Base-by-base conservation (phyloP, 1,139 yeast species). In the Petasospora fabianii region DNA sequence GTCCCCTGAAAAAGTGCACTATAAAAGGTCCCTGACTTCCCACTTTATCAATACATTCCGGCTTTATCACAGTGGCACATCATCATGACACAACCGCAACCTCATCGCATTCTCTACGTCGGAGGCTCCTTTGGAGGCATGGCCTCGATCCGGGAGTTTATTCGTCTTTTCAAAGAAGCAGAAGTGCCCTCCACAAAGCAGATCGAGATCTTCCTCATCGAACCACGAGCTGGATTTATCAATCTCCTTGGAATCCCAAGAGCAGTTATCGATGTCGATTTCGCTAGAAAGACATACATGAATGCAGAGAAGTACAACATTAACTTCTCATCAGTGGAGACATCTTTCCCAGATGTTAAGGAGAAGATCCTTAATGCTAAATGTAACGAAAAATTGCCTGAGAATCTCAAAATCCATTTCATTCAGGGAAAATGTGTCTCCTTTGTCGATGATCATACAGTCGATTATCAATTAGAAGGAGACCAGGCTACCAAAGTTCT, bases 91-190 rank as follows among this genome's bases (percentile, higher is more conserved):
- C n/a, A n/a, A n/a, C n/a, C 30, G 13, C 29, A 24, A 12, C 24
- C 30, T 4, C 16, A 20, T 11, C 20, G 30, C 8, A 62, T 73
- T 7, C 59, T 73, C 29, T 61, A 73, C 5, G 68, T 73, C n/a
- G 80, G 80, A 5, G 78, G 77, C 1, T 68, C 78, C 0, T 74
- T 65, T 48, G 70, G 72, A n/a, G 80, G 79, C 1, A 53, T 72
- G 24, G 59, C 73, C 2, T 67, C 75, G 0, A 46, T 71, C 9
- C 62, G 64, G 31, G 59, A 68, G 16, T 56, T 73, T 38, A 58
- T 66, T 39, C 55, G 56, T 26, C 64, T 63, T 24, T 56, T 65
- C 35, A 45, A 30, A 24, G 38, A 35, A 11, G 33, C 38, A 18
- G 27, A 35, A 13, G 27, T n/a, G 3, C 27, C 39, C 12, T 13